Base-by-base conservation (phyloP, 371 early-diverging fungal genomes). In the Mucor lusitanicus region DNA sequence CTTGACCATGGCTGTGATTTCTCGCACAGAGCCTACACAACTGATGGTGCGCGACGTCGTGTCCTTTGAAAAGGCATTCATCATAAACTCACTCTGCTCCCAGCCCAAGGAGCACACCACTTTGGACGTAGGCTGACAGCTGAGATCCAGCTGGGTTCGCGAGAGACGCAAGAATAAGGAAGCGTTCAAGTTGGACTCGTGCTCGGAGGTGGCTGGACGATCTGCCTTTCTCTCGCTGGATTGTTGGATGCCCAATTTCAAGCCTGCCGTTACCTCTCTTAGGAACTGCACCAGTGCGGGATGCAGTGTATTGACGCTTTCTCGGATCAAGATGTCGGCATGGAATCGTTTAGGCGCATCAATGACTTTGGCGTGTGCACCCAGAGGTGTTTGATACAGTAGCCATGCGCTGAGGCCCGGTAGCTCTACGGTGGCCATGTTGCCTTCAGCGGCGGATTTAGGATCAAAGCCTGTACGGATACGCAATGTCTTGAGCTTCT, bases 91-190 rank as follows among this genome's bases (percentile, higher is more conserved):
- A 32, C 91, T 91, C 73, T 90, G 86, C 33, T 92, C 87, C 83
- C 92, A 84, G 27, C 88, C 84, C 35, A 90, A 71, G 12, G 85
- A 84, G n/a, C 90, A 89, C 40, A 85, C 76, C 13, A 94, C 95
- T 65, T 94, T 93, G 15, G 91, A 90, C 42, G 81, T 74, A 0
- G 95, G 95, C 59, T 91, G 89, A 57, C 93, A 93, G 61, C 88
- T 92, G 40, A 94, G 81, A 28, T 90, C 88, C 30, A 94, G 71
- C 63, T 84, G 89, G 12, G 93, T 92, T 63, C 84, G 79, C 1
- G 87, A 88, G 2, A 93, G 68, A 23, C 83, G 78, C 9, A 91
- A 71, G 37, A 85, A 76, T 21, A 90, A 32, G 40, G 86, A 78
- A 53, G 77, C 71, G 62, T 80, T 70, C 63, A 81, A 35, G 59